Evolutionary conservation across 345 rosid species (phyloP).

Genomic region (Clausena lansium): DNA sequence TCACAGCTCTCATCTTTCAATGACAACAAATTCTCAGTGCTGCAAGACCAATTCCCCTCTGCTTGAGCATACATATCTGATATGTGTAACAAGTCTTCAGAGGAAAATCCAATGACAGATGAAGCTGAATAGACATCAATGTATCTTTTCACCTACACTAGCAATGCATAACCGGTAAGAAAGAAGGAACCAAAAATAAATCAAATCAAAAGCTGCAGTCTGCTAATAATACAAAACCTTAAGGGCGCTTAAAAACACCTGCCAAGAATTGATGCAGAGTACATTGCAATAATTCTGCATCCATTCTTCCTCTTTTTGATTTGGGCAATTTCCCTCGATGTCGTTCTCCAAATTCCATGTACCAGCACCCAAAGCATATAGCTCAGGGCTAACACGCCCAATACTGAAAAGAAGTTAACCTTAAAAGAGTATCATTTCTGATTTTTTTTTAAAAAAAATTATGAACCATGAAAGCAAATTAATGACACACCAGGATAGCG

Average conservation of each 20-base stretch:
- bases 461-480: background rate
- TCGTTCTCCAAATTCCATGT: constrained; percentile 44
- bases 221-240: background rate
- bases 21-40: constrained; percentile 29
- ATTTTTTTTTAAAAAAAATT: background rate
- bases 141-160: constrained; percentile 80
- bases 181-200: constrained; percentile 9
- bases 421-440: background rate
- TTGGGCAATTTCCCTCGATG: constrained; percentile 18
- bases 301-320: constrained; percentile 47
- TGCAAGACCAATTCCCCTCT: constrained; percentile 47
- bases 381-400: constrained; percentile 88
- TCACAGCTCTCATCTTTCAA: constrained; percentile 33
- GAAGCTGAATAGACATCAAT: constrained; percentile 82
- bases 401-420: constrained; percentile 52
- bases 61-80: constrained; percentile 63
- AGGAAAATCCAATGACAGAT: constrained; percentile 92
- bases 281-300: constrained; percentile 59
- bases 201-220: constrained; percentile 6
- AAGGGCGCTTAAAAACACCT: constrained; percentile 31
- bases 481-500: background rate
- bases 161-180: constrained; percentile 13
- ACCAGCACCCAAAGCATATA: constrained; percentile 76
- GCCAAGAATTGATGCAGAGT: constrained; percentile 89
- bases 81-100: constrained; percentile 63